Conservation (phyloP, 2,329 filamentous ascomycete genomes). For the Cercospora canescens region DNA sequence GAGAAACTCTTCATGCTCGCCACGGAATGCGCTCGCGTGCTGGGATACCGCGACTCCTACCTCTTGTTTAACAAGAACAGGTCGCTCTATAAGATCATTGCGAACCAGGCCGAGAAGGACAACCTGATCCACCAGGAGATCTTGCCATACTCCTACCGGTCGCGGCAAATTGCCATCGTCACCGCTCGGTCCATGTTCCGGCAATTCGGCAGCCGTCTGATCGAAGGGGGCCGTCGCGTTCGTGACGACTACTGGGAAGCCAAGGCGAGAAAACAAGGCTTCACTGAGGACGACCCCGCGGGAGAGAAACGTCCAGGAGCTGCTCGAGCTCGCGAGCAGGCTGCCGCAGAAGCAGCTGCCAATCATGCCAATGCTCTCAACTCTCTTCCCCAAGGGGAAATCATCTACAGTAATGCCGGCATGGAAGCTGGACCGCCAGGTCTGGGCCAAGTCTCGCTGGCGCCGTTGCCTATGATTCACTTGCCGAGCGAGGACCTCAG, state of each 20-base stretch:
- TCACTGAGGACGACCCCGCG: slow-evolving; percentile 93
- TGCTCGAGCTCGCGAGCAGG: slow-evolving; percentile 81
- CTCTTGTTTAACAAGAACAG: slow-evolving; percentile 98
- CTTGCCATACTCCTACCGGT: slow-evolving; percentile 93
- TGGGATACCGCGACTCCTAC: slow-evolving; percentile 97
- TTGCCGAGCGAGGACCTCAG: slow-evolving; percentile 76
- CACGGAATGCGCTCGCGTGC: slow-evolving; percentile 90
- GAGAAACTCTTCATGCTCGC: slow-evolving; percentile 98
- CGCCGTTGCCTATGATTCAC: slow-evolving; percentile 82
- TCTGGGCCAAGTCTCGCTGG: slow-evolving; percentile 68
- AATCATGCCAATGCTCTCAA: slow-evolving; percentile 57
- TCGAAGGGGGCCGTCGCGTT: slow-evolving; percentile 84
- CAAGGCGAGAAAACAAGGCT: slow-evolving; percentile 95
- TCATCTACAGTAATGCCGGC: slow-evolving; percentile 72
- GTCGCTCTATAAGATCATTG: slow-evolving; percentile 96
- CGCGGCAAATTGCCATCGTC: slow-evolving; percentile 97
- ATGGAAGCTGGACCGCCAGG: slow-evolving; percentile 38
- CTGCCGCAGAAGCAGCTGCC: slow-evolving; percentile 66
- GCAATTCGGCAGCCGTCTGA: slow-evolving; percentile 93
- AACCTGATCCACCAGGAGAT: slow-evolving; percentile 94
- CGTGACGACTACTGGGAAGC: slow-evolving; percentile 99
- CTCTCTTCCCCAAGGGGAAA: slow-evolving; percentile 74
- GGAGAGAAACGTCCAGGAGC: slow-evolving; percentile 95
- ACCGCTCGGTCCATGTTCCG: slow-evolving; percentile 98
- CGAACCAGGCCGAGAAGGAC: slow-evolving; percentile 93